Evolutionary conservation across 257 asterid genomes (phyloP), one percentile per base, ranked within the genome.

Genomic region (Scutellaria minor): DNA sequence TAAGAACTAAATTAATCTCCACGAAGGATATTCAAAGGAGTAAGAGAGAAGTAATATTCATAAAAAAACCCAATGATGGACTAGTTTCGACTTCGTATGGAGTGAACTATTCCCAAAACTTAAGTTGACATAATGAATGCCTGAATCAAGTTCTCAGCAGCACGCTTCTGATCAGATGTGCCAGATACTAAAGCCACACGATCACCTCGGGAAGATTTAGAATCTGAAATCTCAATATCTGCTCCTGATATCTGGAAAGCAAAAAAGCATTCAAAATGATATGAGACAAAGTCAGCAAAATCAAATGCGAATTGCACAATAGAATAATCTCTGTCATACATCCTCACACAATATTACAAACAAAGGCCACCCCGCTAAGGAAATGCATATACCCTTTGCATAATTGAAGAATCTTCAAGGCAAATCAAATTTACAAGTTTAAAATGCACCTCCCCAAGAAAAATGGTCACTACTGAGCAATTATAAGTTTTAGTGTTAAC

Each of bases 181-280:
- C 98, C 98, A 15, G 96, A 85, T 74, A 93, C 85, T 63, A 89
- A 39, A 72, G 98, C 98, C 77, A 93, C 77, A 11, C 90, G 96
- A 71, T 93, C 97, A 63, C 96, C 96, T 64, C 96, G 87, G 73
- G 96, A 89, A 64, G 93, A 85, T 81, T 81, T 91, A 75, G 96
- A 80, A 71, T 93, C 97, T 56, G 83, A 72, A 69, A 93, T 81
- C 83, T 93, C 97, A 53, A 93, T 62, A 64, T 79, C 82, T 27
- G 98, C 98, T 77, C 98, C 98, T 73, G 97, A 93, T 86, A 93
- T 89, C 98, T 93, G 89, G 80, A 86, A 82, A 78, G 78, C 64
- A 82, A 82, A 11, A 73, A 77, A 72, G 74, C 77, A 68, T 60
- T 67, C 75, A 76, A 62, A 66, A 75, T 50, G 44, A 72, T 14